phyloP scores from a whole-genome alignment of 2,329 filamentous ascomycete genomes.

The Aureobasidium sp. region DNA sequence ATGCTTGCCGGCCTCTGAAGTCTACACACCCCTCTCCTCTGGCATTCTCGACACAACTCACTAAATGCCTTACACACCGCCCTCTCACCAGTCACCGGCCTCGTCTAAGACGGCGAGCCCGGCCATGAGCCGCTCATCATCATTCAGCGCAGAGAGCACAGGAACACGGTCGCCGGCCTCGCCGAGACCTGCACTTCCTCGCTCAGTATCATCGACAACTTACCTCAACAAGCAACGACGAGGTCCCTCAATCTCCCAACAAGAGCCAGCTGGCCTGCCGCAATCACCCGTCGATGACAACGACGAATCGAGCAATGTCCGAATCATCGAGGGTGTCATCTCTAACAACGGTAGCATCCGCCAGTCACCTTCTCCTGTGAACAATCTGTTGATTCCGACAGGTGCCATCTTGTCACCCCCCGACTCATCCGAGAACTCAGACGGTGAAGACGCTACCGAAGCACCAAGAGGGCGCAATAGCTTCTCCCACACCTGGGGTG shows the following conservation, averaged over 20 bases:
- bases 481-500: constrained; percentile 43
- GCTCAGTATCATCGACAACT: constrained; percentile 50
- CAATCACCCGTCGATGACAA: constrained; percentile 13
- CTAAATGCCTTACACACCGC: constrained; percentile 83
- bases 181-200: constrained; percentile 42
- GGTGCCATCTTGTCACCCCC: constrained; percentile 87
- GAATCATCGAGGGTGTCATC: constrained; percentile 15
- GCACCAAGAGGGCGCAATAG: constrained; percentile 30
- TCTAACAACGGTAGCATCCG: constrained; percentile 55
- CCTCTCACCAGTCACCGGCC: constrained; percentile 55
- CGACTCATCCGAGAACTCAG: constrained; percentile 71
- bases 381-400: constrained; percentile 66
- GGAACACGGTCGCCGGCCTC: constrained; percentile 28
- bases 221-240: constrained; percentile 56
- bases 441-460: constrained; percentile 62
- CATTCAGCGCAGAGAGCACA: constrained; percentile 36
- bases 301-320: constrained; percentile 1
- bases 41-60: constrained; percentile 26
- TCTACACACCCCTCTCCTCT: constrained; percentile 16
- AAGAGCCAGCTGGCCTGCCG: constrained; percentile 18
- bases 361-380: constrained; percentile 76
- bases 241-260: constrained; percentile 42
- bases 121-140: constrained; percentile 42
- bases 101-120: constrained; percentile 47
- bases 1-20: constrained; percentile 34